Base-by-base conservation (phyloP, 352 stramenopile genomes). In the Globisporangium solare region DNA sequence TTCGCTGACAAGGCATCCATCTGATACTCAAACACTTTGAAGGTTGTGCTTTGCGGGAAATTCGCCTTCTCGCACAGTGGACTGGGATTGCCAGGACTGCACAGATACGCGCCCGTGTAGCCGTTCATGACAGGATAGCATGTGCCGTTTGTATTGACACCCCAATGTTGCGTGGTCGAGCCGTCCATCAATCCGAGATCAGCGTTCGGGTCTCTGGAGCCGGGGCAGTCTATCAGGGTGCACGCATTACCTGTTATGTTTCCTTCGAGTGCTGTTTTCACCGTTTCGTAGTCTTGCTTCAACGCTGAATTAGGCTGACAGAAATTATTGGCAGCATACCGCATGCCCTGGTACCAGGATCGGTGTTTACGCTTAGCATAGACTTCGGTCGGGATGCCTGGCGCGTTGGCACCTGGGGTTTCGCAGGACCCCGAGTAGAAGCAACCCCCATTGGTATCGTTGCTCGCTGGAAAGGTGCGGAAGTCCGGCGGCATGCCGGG, bases 1-100 rank as follows among this genome's bases (percentile, higher is more conserved):
- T 97, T 96, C 27, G 86, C 82, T 17, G 91, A 97, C 21, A 98
- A 88, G 12, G 93, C 94, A 69, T 99, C 96, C 58, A 97, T 96
- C 59, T 97, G 83, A 54, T 91, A 91, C 32, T 56, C 58, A 45
- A 89, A 91, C 22, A 72, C 39, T 32, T 70, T 69, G 35, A 70
- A 27, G 45, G 67, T 70, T 31, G 65, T 43, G 35, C 22, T 76
- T 41, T 48, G n/a, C 0, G 68, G 42, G 6, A 70, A 32, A 3
- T 45, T 40, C 6, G 61, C 39, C 15, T 51, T 27, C 2, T 15
- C 48, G 32, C 76, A 89, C 15, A 54, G 42, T 2, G 63, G 35
- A 43, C 74, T 47, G 1, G 52, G 74, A 55, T 85, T 88, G 27
- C 64, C 78, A 2, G 75, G 68, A 66, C 65, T 74, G 43, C 79